Conservation (phyloP, 495 filamentous ascomycete species). For the Tuber magnatum region DNA sequence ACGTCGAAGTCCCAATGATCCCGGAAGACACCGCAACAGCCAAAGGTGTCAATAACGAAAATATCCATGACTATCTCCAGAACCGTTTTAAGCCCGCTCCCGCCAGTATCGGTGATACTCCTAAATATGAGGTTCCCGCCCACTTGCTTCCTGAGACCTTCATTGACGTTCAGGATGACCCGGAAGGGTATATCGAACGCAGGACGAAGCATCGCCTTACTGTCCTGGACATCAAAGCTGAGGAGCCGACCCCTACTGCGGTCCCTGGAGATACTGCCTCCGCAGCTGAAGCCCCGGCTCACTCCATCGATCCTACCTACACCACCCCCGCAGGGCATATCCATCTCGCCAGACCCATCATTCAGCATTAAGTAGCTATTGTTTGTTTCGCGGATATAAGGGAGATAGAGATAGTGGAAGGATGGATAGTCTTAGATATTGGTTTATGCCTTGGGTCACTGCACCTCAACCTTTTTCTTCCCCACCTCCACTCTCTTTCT, state of each 20-base stretch:
- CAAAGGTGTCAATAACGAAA: neutral
- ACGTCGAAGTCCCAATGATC: neutral
- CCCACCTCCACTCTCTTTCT: neutral
- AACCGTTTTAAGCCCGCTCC: neutral
- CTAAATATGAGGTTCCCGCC: neutral
- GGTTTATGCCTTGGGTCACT: neutral
- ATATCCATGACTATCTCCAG: neutral
- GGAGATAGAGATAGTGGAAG: neutral
- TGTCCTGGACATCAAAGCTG: neutral
- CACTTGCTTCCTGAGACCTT: neutral
- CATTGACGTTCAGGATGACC: neutral
- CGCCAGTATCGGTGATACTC: too few species aligned
- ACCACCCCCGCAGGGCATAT: neutral
- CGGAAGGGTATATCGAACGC: neutral
- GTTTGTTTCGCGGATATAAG: neutral
- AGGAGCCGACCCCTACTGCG: neutral
- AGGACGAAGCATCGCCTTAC: neutral
- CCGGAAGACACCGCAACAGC: neutral
- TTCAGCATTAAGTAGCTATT: neutral
- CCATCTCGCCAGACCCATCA: neutral
- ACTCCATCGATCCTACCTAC: neutral
- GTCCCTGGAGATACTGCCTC: neutral
- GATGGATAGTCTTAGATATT: neutral
- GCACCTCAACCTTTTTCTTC: neutral
- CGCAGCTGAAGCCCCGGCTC: neutral